Evolutionary conservation across 495 filamentous ascomycete species (phyloP), one percentile per base, ranked within the genome.

Genomic region (Penicillium diatomitis): DNA sequence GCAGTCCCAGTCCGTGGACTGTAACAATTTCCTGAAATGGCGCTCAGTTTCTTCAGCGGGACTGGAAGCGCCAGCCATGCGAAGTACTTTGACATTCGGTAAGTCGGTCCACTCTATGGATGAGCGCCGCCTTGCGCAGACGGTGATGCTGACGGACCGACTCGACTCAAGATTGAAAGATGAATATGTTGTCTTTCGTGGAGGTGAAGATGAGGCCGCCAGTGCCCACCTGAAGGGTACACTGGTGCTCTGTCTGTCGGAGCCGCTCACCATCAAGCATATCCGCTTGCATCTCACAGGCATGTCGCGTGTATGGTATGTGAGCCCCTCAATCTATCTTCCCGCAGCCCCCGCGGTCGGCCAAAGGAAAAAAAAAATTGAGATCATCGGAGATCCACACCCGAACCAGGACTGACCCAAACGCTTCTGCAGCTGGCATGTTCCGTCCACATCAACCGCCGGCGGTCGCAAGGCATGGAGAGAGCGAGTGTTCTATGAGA

Each of bases 111-210:
- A 4, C 20, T 8, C 7, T 11, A 20, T 34, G 34, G 27, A 27
- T 7, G 38, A 37, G 29, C 42, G 29, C 33, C 50, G 38, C 20
- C 38, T 32, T 38, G n/a, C 20, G 20, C 20, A 20, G 20, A 20
- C 20, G 20, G 20, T 20, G 20, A 20, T 20, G 20, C 20, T 20
- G 20, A 20, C 20, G 29, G 31, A 29, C 53, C 54, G 37, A 56
- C 48, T 10, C 5, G 10, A 27, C 30, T 11, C 28, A 55, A 94
- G 88, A 20, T 77, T 90, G 47, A 85, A 90, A 20, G 80, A 87
- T 50, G 83, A 87, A 51, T 83, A 90, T 37, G 76, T 91, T 46
- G 79, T 92, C 8, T 82, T 95, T 37, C 84, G 87, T 20, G 88
- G 88, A 38, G 74, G 65, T 51, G 81, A 86, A 44, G 72, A 84